A percentile compares a stretch with the other conserved stretches of the same genome.
Conservation (phyloP, 2,329 filamentous ascomycete genomes). For the Anthostomella pinea region DNA sequence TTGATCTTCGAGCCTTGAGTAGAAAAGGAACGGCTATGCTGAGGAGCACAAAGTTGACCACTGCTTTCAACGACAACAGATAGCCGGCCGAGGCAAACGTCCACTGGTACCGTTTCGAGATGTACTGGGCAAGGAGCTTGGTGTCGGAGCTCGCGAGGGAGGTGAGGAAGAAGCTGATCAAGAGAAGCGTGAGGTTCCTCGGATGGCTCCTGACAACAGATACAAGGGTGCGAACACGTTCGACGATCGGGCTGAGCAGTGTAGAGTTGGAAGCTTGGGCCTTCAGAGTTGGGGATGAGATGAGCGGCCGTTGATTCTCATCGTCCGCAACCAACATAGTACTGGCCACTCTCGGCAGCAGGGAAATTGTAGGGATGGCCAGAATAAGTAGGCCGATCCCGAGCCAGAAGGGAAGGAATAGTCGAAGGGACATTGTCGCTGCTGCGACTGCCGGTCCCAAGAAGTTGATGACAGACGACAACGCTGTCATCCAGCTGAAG, state of each 20-base stretch:
- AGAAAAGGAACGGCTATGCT: slow-evolving; percentile 40
- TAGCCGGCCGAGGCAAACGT: slow-evolving; percentile 46
- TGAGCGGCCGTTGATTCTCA: slow-evolving; percentile 36
- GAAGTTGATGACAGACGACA: slow-evolving; percentile 45
- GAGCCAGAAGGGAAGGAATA: slow-evolving; percentile 45
- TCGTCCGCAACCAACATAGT: slow-evolving; percentile 18
- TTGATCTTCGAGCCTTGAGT: slow-evolving; percentile 26
- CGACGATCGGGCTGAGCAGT: slow-evolving; percentile 20
- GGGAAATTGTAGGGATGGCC: slow-evolving; percentile 31
- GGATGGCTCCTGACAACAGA: slow-evolving; percentile 36
- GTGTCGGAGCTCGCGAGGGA: slow-evolving; percentile 50
- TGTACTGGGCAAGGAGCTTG: slow-evolving; percentile 49
- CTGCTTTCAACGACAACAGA: slow-evolving; percentile 45
- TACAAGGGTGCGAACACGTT: slow-evolving; percentile 31
- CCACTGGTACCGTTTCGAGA: slow-evolving; percentile 48
- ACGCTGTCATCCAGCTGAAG: slow-evolving; percentile 49
- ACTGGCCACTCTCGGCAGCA: slow-evolving; percentile 25
- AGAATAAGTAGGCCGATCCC: slow-evolving; percentile 36
- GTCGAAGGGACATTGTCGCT: slow-evolving; percentile 40
- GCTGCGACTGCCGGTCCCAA: slow-evolving; percentile 46
- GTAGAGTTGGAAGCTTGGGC: slow-evolving; percentile 28
- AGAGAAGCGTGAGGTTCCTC: slow-evolving; percentile 41
- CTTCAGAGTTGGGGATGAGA: slow-evolving; percentile 39
- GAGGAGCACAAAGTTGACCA: slow-evolving; percentile 46
- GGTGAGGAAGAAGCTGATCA: slow-evolving; percentile 45